Percentiles rank a stretch among this genome's conserved stretches.
Conservation (phyloP, 208 protist genomes). For the Trypanosoma vivax region DNA sequence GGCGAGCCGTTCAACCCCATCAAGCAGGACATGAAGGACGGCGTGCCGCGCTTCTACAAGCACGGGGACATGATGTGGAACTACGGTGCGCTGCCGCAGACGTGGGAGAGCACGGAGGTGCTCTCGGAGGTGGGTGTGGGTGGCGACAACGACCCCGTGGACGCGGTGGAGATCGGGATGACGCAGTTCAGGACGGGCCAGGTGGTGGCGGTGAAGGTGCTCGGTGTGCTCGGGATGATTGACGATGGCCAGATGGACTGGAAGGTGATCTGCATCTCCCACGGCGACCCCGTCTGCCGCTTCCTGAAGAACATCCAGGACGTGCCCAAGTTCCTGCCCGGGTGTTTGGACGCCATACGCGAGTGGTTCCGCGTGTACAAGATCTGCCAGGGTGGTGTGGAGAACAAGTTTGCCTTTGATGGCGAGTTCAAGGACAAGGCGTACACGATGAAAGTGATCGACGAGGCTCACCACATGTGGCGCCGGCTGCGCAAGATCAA, state of each 20-base stretch:
- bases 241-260: slow-evolving; percentile 94
- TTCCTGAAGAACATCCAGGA: slow-evolving; percentile 89
- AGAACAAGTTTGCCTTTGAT: slow-evolving; percentile 90
- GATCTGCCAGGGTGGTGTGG: slow-evolving; percentile 87
- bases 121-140: slow-evolving; percentile 70
- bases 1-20: slow-evolving; percentile 93
- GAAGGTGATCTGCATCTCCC: slow-evolving; percentile 91
- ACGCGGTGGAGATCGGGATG: slow-evolving; percentile 89
- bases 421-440: slow-evolving; percentile 86
- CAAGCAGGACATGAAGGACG: slow-evolving; percentile 95
- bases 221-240: slow-evolving; percentile 92
- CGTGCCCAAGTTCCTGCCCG: slow-evolving; percentile 84
- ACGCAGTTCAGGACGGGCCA: slow-evolving; percentile 74
- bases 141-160: slow-evolving; percentile 91
- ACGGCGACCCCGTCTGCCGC: slow-evolving; percentile 81
- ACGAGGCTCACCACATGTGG: slow-evolving; percentile 92
- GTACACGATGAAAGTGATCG: slow-evolving; percentile 81
- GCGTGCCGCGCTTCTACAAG: slow-evolving; percentile 94
- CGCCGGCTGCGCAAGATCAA: slow-evolving; percentile 87
- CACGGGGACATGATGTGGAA: slow-evolving; percentile 96
- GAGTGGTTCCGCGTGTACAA: slow-evolving; percentile 92
- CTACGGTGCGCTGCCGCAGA: slow-evolving; percentile 95
- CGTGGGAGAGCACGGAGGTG: slow-evolving; percentile 92
- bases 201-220: slow-evolving; percentile 79
- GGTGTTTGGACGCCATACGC: slow-evolving; percentile 82